Evolutionary conservation across 2,329 filamentous ascomycete genomes (phyloP).

Genomic region (Polychaeton citri): DNA sequence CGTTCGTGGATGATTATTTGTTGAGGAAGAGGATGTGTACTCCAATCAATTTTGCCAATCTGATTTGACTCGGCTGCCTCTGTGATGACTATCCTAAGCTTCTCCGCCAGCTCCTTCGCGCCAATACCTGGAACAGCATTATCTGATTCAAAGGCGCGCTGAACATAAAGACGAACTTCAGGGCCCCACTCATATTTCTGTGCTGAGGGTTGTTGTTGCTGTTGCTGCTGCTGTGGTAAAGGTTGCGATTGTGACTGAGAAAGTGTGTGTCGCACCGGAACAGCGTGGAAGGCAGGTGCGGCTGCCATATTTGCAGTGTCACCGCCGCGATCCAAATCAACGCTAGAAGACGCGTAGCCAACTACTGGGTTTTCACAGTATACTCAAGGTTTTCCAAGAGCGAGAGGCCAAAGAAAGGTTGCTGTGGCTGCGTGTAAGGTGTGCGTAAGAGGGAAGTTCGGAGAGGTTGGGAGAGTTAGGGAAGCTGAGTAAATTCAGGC

Average conservation of each 20-base stretch:
- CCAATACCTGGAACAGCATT: constrained; percentile 38
- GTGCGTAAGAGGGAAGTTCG: not conserved
- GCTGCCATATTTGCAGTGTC: constrained; percentile 17
- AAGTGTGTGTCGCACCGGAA: constrained; percentile 30
- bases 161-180: constrained; percentile 77
- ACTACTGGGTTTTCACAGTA: too few relatives aligned
- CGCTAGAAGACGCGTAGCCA: too few relatives aligned
- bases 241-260: constrained; percentile 10
- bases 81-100: constrained; percentile 75
- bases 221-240: constrained; percentile 7
- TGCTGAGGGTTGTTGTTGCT: constrained; percentile 43
- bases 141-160: constrained; percentile 63
- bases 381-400: too few relatives aligned
- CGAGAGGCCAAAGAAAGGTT: too few relatives aligned
- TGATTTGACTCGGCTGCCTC: constrained; percentile 61
- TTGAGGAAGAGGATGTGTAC: constrained; percentile 70
- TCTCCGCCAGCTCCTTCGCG: constrained; percentile 61
- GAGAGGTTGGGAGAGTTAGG: too few relatives aligned
- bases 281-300: constrained; percentile 32
- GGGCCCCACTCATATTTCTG: constrained; percentile 46
- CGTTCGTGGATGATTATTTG: constrained; percentile 64
- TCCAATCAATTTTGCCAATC: constrained; percentile 70
- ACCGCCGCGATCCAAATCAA: too few relatives aligned
- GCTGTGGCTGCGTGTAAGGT: not conserved
- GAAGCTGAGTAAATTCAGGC: too few relatives aligned